Evolutionary conservation across 441 rosid species (phyloP), one percentile per base, ranked within the genome.

Genomic region (Adansonia madagascariensis): DNA sequence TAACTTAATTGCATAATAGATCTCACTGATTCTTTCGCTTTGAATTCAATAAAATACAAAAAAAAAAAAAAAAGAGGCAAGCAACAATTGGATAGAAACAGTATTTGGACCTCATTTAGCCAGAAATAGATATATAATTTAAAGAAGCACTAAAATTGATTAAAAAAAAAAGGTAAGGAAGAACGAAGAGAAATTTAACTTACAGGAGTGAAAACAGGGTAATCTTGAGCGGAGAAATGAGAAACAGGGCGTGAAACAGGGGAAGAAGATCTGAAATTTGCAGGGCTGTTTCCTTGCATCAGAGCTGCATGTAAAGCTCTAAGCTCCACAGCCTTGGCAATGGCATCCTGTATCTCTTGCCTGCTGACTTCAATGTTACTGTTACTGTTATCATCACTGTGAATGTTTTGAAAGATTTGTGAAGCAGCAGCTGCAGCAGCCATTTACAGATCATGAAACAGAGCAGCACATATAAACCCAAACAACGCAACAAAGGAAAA

Each of bases 181-280:
- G 4, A 22, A 12, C 1, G n/a, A 10, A 6, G 62, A 12, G 47
- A 64, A 15, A 74, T 3, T 47, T 68, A 67, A 84, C 90, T 94
- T 59, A 94, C 98, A 20, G 98, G 97, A 57, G 97, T 91, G 72
- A 94, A 95, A 81, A 95, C 93, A 63, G 99, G 99, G 83, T 95
- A 95, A 80, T 93, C 99, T 76, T 92, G 93, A 74, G 97, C 95
- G 79, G 96, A 88, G 85, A 87, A 83, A 56, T 80, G 90, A 66
- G 91, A 70, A 76, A 78, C 84, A 82, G 90, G 85, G 82, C 85
- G 86, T 35, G 92, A 88, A 82, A 77, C 85, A 66, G 98, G 73
- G 94, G 89, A 75, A 73, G 89, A 81, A 41, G 89, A 78, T 15
- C 88, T 84, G 82, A 74, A 77, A 79, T 86, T 81, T 2, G 90